Conservation (phyloP, 371 early-diverging fungal genomes). For the Nosema muscidifuracis region DNA sequence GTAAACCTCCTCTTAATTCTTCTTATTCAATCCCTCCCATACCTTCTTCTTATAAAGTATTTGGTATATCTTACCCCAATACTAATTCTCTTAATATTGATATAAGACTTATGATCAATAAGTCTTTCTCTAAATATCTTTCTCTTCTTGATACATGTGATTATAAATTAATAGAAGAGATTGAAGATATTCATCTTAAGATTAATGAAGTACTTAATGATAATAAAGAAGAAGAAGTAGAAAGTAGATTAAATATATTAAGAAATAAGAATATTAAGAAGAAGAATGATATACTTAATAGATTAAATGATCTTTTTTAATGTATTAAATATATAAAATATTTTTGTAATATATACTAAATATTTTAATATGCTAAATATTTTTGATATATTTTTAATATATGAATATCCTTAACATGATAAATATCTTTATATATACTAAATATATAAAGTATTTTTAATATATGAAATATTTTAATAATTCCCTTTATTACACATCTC, state of each 20-base stretch:
- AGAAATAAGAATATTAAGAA: neutral
- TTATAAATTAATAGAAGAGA: constrained; percentile 5
- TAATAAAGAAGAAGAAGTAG: constrained; percentile 4
- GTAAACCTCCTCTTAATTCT: constrained; percentile 35
- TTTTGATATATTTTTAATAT: too few species aligned
- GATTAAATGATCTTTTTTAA: too few species aligned
- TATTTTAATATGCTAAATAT: too few species aligned
- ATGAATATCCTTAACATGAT: too few species aligned
- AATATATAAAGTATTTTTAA: too few species aligned
- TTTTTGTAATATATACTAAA: too few species aligned
- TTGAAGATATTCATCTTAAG: constrained; percentile 24
- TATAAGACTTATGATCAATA: neutral
- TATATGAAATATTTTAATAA: too few species aligned
- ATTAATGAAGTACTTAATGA: constrained; percentile 42
- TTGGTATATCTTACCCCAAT: constrained; percentile 13
- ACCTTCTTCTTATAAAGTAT: neutral
- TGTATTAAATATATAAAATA: too few species aligned
- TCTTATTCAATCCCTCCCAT: neutral
- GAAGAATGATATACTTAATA: too few species aligned
- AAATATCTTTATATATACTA: too few species aligned
- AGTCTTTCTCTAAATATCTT: constrained; percentile 14
- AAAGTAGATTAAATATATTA: neutral
- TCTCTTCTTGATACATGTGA: constrained; percentile 6
- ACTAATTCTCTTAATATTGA: neutral
- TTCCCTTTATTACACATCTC: neutral